Evolutionary conservation across 2,329 filamentous ascomycete species (phyloP).

Genomic region (Hymenotorrendiella dingleyae): DNA sequence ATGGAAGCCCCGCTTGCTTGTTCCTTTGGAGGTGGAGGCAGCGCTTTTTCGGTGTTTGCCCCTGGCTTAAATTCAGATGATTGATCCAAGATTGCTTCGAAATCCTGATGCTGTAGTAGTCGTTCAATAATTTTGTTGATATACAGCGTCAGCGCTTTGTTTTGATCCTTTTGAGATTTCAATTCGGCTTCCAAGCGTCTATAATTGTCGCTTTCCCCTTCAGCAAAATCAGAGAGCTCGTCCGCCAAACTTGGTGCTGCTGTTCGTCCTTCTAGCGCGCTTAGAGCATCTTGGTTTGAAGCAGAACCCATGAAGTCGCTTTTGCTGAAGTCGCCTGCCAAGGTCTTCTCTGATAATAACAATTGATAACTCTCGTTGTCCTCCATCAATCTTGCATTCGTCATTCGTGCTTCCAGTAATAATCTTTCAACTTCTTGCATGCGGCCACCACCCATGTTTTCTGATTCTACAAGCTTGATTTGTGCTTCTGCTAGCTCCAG

Average conservation of each 20-base stretch:
- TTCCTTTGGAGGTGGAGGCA: constrained; percentile 58
- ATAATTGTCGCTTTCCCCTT: constrained; percentile 54
- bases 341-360: constrained; percentile 86
- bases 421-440: constrained; percentile 86
- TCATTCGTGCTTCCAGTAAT: constrained; percentile 88
- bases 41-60: constrained; percentile 64
- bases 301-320: constrained; percentile 67
- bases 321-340: constrained; percentile 87
- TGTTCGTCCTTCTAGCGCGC: constrained; percentile 53
- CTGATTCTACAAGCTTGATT: constrained; percentile 89
- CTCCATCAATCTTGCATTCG: constrained; percentile 93
- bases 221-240: constrained; percentile 70
- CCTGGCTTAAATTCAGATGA: constrained; percentile 54
- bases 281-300: constrained; percentile 58
- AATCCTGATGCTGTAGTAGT: constrained; percentile 87
- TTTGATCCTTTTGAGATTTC: constrained; percentile 79
- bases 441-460: constrained; percentile 84
- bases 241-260: constrained; percentile 69
- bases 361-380: constrained; percentile 98
- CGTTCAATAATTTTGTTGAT: constrained; percentile 99
- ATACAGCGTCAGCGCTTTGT: constrained; percentile 94
- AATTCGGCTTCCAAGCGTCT: constrained; percentile 73
- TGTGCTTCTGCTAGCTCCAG: constrained; percentile 91
- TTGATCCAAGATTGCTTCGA: constrained; percentile 87
- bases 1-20: constrained; percentile 41